phyloP scores from a whole-genome alignment of 2,329 filamentous ascomycete species.

The Penicillium sp. region DNA sequence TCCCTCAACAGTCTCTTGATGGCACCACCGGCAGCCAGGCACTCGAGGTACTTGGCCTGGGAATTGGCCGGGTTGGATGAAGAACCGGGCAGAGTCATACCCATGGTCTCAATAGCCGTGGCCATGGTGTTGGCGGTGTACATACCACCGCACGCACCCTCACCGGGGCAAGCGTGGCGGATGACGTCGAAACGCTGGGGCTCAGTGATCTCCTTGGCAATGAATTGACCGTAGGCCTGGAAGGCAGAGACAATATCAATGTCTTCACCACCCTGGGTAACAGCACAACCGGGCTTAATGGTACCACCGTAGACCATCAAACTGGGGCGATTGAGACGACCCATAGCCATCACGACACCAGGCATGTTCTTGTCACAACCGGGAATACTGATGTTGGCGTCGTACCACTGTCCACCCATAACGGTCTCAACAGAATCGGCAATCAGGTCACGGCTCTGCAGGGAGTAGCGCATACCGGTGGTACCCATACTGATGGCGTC shows the following conservation, averaged over 20 bases:
- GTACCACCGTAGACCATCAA: slow-evolving; percentile 98
- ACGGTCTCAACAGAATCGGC: slow-evolving; percentile 98
- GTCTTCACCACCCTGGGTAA: slow-evolving; percentile 67
- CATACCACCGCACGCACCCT: slow-evolving; percentile 85
- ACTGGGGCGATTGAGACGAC: slow-evolving; percentile 86
- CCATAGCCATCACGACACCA: slow-evolving; percentile 89
- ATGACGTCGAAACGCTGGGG: slow-evolving; percentile 93
- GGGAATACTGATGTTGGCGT: slow-evolving; percentile 93
- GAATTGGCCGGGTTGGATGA: slow-evolving; percentile 78
- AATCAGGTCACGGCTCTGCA: slow-evolving; percentile 94
- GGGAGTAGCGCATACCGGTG: slow-evolving; percentile 90
- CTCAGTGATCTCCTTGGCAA: slow-evolving; percentile 87
- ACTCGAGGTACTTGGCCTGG: slow-evolving; percentile 70
- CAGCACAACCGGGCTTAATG: slow-evolving; percentile 86
- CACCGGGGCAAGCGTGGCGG: slow-evolving; percentile 81
- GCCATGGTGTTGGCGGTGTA: slow-evolving; percentile 78
- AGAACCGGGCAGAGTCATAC: slow-evolving; percentile 78
- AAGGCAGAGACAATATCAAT: slow-evolving; percentile 98
- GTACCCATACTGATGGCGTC: slow-evolving; percentile 99
- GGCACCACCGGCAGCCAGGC: slow-evolving; percentile 67
- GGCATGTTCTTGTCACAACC: slow-evolving; percentile 99
- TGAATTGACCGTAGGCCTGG: slow-evolving; percentile 95
- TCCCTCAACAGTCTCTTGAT: slow-evolving; percentile 74
- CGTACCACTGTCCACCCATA: slow-evolving; percentile 98
- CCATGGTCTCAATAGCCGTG: slow-evolving; percentile 70